Evolutionary conservation across 305 asterid species (phyloP).

Genomic region (Solanum hybrid): DNA sequence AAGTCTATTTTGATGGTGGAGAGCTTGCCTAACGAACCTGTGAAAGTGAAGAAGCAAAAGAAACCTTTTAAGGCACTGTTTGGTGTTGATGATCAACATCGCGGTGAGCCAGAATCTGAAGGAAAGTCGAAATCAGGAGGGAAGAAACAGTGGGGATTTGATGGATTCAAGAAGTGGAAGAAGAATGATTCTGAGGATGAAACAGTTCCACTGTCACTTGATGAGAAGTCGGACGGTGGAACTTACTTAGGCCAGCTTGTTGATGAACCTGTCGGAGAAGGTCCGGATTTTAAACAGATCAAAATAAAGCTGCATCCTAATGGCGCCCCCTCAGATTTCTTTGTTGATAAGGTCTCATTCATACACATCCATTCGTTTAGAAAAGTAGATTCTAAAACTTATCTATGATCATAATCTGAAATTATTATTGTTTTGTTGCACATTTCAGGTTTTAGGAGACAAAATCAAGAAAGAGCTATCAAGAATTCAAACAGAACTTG

Average conservation of each 20-base stretch:
- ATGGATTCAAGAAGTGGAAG: slow-evolving; percentile 77
- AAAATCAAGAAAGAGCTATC: slow-evolving; percentile 52
- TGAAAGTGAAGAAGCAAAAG: slow-evolving; percentile 25
- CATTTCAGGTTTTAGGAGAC: slow-evolving; percentile 52
- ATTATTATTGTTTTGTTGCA: neutral
- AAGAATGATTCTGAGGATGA: slow-evolving; percentile 42
- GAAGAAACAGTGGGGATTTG: slow-evolving; percentile 50
- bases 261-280: slow-evolving; percentile 42
- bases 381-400: neutral
- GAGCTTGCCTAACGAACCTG: slow-evolving; percentile 23
- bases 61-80: slow-evolving; percentile 46
- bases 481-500: slow-evolving; percentile 33
- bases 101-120: slow-evolving; percentile 11
- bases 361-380: neutral
- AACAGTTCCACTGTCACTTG: slow-evolving; percentile 46
- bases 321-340: slow-evolving; percentile 62
- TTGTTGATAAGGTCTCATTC: slow-evolving; percentile 59
- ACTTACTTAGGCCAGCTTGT: slow-evolving; percentile 26
- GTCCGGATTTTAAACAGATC: slow-evolving; percentile 48
- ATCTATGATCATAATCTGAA: neutral
- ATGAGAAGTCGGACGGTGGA: slow-evolving; percentile 41
- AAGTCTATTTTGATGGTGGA: slow-evolving; percentile 63
- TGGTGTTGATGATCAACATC: slow-evolving; percentile 3
- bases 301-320: slow-evolving; percentile 60
- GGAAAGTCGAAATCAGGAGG: slow-evolving; percentile 24